These are phyloP conservation scores for Blastocystis hominis DNA, from an alignment of 352 stramenopile genomes.

Conservation along the genomic window DNA sequence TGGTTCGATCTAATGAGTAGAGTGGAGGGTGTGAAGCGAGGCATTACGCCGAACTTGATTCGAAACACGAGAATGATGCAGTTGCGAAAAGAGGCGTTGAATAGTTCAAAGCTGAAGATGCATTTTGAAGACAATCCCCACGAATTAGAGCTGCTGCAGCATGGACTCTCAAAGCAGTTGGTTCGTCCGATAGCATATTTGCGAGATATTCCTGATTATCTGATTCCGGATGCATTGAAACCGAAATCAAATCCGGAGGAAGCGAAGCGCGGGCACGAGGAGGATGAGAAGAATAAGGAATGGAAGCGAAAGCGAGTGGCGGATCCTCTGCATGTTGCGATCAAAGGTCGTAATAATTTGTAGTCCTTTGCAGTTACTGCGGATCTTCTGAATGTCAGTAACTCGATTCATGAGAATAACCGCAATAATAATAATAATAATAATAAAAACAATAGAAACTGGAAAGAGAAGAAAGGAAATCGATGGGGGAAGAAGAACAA, in stretches of 20 bases:
- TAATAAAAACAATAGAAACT: too few species aligned
- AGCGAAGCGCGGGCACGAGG: constrained; percentile 58
- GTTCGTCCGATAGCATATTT: constrained; percentile 85
- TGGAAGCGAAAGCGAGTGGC: constrained; percentile 78
- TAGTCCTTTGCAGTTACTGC: constrained; percentile 60
- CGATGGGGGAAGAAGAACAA: too few species aligned
- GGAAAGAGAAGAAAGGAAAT: too few species aligned
- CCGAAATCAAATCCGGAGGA: constrained; percentile 69
- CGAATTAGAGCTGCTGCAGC: constrained; percentile 80
- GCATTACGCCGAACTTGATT: constrained; percentile 84
- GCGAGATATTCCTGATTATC: constrained; percentile 84
- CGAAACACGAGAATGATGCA: constrained; percentile 84
- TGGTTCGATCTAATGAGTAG: neutral
- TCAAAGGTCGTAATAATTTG: constrained; percentile 65
- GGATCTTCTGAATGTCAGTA: constrained; percentile 38
- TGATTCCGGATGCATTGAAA: constrained; percentile 87
- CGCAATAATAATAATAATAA: too few species aligned
- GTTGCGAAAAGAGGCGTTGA: constrained; percentile 93
- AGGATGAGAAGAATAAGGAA: constrained; percentile 64
- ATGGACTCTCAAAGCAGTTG: constrained; percentile 86
- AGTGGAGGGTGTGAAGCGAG: constrained; percentile 85
- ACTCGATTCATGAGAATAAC: too few species aligned
- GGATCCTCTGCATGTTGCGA: constrained; percentile 82
- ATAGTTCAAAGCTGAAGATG: constrained; percentile 84
- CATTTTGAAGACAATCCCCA: constrained; percentile 94